A percentile compares a stretch with the other conserved stretches of the same genome.
phyloP scores from a whole-genome alignment of 495 filamentous ascomycete species.

The Penicillium angulare region DNA sequence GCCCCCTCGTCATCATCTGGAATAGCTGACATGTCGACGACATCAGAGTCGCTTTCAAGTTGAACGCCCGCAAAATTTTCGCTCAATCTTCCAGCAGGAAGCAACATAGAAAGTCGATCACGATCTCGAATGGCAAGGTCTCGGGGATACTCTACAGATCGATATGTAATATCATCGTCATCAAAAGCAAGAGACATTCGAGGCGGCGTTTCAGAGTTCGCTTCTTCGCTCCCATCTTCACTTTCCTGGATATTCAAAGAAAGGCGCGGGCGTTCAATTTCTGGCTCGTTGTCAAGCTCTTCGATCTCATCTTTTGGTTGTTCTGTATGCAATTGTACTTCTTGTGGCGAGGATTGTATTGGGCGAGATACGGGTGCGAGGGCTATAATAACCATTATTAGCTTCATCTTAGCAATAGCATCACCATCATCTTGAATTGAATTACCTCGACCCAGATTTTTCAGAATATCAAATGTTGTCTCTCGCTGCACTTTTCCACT shows the following conservation, averaged over 20 bases:
- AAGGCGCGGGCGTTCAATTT: slow-evolving; percentile 60
- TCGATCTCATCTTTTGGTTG: slow-evolving; percentile 45
- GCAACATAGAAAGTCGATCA: slow-evolving; percentile 49
- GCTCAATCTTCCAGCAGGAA: slow-evolving; percentile 57
- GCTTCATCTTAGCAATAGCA: not conserved
- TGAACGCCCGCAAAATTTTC: slow-evolving; percentile 56
- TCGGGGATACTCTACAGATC: slow-evolving; percentile 68
- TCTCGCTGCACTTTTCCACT: slow-evolving; percentile 69
- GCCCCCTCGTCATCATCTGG: slow-evolving; percentile 34
- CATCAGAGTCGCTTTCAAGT: slow-evolving; percentile 51
- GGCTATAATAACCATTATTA: slow-evolving; percentile 25
- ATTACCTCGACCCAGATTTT: slow-evolving; percentile 60
- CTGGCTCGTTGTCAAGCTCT: slow-evolving; percentile 63
- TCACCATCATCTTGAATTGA: not conserved
- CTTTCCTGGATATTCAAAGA: slow-evolving; percentile 66
- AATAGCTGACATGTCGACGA: slow-evolving; percentile 42
- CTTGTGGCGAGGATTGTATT: slow-evolving; percentile 59
- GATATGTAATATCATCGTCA: slow-evolving; percentile 66
- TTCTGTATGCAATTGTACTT: slow-evolving; percentile 23
- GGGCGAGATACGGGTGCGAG: slow-evolving; percentile 59
- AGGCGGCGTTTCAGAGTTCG: slow-evolving; percentile 53
- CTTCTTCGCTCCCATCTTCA: slow-evolving; percentile 47
- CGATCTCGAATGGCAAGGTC: slow-evolving; percentile 53
- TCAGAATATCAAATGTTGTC: slow-evolving; percentile 70
- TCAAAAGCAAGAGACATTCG: slow-evolving; percentile 60